Base-by-base conservation (phyloP, 345 rosid genomes). In the Hibiscus syriacus region DNA sequence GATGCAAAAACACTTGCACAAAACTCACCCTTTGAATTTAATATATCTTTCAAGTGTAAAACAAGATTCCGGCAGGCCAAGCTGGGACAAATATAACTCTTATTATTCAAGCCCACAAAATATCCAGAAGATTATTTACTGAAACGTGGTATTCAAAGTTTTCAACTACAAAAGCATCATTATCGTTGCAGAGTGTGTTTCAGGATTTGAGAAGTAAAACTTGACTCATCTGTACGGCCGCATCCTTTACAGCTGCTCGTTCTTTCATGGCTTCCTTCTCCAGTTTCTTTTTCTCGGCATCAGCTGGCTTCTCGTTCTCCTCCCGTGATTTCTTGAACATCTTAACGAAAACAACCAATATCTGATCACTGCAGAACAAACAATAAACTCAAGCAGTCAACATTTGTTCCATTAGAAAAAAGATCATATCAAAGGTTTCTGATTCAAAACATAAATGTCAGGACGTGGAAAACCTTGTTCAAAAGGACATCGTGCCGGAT, bases 401-500 rank as follows among this genome's bases (percentile, higher is more conserved):
- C 38, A 1, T 27, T 29, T 30, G 10, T 26, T n/a, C 3, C 5
- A 6, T 23, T 4, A 45, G n/a, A 14, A 41, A 34, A 57, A 55
- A 43, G 14, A 17, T 41, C 27, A 56, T 5, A 38, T 0, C n/a
- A 59, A 26, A 30, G 3, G 57, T 34, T 46, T 29, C 34, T 17
- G 62, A 14, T 20, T 53, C 43, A 36, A 22, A 69, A 36, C 11
- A 19, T 2, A 62, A 52, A 2, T 50, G 57, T 14, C n/a, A 38
- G 43, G 55, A n/a, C 2, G n/a, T 29, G 9, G 17, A 46, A 58
- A 72, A 94, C 99, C 99, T 91, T 94, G 99, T 74, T 94, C 99
- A 60, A 91, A 94, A 74, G 99, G 99, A 69, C 98, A 94, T 12
- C 96, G 87, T 65, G 90, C 85, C 48, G 99, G 99, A 86, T 94